Evolutionary conservation across 352 stramenopile species (phyloP).

Genomic region (Peronosclerospora sorghi): DNA sequence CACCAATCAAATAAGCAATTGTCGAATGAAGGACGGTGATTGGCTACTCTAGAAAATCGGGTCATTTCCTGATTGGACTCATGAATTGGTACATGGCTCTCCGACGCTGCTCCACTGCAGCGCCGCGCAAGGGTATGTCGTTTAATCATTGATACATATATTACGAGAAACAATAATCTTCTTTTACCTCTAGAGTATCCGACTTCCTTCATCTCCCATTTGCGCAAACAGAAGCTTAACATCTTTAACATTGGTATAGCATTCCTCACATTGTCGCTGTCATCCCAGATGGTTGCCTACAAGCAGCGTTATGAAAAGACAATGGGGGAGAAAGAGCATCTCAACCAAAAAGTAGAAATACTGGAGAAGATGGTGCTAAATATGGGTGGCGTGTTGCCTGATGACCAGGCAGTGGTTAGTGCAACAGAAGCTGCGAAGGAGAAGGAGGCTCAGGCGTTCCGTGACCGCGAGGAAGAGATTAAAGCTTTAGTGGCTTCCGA

Average conservation of each 20-base stretch:
- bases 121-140: slow-evolving; percentile 28
- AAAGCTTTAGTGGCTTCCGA: slow-evolving; percentile 23
- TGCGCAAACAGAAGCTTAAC: slow-evolving; percentile 73
- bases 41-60: no score
- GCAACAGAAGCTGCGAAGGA: slow-evolving; percentile 34
- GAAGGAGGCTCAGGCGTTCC: slow-evolving; percentile 18
- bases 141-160: not conserved
- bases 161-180: not conserved
- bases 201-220: slow-evolving; percentile 68
- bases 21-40: no score
- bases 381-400: slow-evolving; percentile 44
- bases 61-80: no score
- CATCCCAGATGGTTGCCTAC: slow-evolving; percentile 66
- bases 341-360: slow-evolving; percentile 35
- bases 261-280: slow-evolving; percentile 78
- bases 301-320: slow-evolving; percentile 48
- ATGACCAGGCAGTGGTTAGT: slow-evolving; percentile 38
- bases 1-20: no score
- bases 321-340: slow-evolving; percentile 26
- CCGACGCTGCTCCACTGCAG: slow-evolving; percentile 27
- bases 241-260: slow-evolving; percentile 80
- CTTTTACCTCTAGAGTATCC: slow-evolving; percentile 43
- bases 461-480: slow-evolving; percentile 28
- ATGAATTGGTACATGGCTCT: no score
- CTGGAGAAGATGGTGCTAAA: slow-evolving; percentile 57